Evolutionary conservation across 192 early-diverging fungal genomes (phyloP).

Genomic region (Rhizoclosmatium globosum): DNA sequence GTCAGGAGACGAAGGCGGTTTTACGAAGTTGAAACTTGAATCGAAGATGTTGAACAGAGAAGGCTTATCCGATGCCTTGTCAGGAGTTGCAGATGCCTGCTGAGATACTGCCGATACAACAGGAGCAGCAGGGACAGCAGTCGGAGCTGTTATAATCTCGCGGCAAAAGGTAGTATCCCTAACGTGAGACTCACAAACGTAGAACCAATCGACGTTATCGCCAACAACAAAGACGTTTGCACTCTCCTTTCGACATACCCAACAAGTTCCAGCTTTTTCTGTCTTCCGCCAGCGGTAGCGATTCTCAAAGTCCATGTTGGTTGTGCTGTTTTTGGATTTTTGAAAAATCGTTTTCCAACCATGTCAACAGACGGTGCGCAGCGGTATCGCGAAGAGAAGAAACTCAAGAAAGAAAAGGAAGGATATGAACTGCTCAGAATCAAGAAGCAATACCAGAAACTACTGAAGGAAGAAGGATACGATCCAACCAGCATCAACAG

Average conservation of each 20-base stretch:
- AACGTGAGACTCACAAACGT: constrained; percentile 33
- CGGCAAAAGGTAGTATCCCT: constrained; percentile 14
- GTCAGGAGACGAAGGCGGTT: constrained; percentile 5
- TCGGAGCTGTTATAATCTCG: not conserved
- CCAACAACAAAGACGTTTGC: constrained; percentile 20
- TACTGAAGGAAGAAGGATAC: constrained; percentile 15
- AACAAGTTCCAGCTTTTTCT: constrained; percentile 33
- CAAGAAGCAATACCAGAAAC: constrained; percentile 30
- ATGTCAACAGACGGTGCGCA: not conserved
- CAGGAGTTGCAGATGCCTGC: not conserved
- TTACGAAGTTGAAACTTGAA: constrained; percentile 4
- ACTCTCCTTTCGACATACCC: constrained; percentile 21
- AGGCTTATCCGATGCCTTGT: not conserved
- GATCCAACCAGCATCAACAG: not conserved
- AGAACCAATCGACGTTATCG: constrained; percentile 40
- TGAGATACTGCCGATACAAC: not conserved
- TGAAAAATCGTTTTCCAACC: too few relatives aligned
- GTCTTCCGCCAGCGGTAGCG: constrained; percentile 30
- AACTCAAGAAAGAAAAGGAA: constrained; percentile 9
- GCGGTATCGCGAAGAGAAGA: constrained; percentile 23
- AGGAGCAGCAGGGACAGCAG: not conserved
- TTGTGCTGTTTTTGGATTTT: not conserved
- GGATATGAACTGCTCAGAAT: constrained; percentile 26
- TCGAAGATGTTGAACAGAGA: constrained; percentile 20
- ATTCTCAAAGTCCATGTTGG: constrained; percentile 17